Base-by-base conservation (phyloP, 495 filamentous ascomycete genomes). In the Copromyces sp. region DNA sequence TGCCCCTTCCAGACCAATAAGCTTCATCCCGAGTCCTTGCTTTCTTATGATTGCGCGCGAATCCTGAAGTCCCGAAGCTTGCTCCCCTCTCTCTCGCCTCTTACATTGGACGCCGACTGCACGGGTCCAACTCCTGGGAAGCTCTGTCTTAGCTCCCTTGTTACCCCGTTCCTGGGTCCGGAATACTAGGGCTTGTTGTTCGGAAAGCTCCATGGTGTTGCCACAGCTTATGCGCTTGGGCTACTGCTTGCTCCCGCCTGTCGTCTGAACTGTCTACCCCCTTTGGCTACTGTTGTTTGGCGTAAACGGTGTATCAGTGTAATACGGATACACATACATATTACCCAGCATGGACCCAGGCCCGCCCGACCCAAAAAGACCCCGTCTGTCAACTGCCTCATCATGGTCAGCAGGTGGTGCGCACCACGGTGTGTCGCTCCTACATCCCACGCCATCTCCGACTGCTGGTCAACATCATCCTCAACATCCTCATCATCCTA, bases 261-360 rank as follows among this genome's bases (percentile, higher is more conserved):
- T 75, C 74, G 76, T 73, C 68, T 78, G 76, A 78, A 69, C 70
- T 74, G 29, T 61, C 53, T 61, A 32, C 53, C 74, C 70, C 71
- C 68, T 76, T 73, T 69, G 69, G 74, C 70, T 72, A 78, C 76
- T 78, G 76, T 80, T 79, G 75, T 78, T 78, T 79, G 74, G 78
- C 80, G 78, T 82, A 79, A 79, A 80, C 75, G 79, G 75, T 76
- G 72, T 78, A 77, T 61, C 53, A 7, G 41, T 35, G 53, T 35
- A 61, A 61, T 74, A 81, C 80, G 80, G 79, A 75, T 78, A 77
- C 74, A 65, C 74, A 79, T 77, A 75, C 80, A 82, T 82, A 82
- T 81, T 80, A 77, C 79, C 83, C 82, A 85, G 81, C 81, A 86
- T 86, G 84, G 84, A 86, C 78, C 78, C 77, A 79, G 81, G 81